Base-by-base conservation (phyloP, 2,329 filamentous ascomycete species). In the Pseudogymnoascus sp. region DNA sequence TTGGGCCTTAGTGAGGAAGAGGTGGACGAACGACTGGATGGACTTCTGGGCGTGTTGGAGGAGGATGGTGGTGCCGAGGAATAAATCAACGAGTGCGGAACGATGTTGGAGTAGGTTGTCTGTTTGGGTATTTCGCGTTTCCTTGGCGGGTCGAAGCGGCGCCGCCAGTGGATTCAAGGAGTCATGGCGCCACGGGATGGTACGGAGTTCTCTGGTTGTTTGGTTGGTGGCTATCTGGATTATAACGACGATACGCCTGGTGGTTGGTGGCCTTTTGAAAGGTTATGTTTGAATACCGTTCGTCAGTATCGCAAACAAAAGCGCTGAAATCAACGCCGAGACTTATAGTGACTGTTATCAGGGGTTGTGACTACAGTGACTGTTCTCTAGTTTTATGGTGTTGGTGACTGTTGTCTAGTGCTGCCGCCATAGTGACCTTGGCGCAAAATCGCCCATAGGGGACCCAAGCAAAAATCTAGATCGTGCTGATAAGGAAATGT, bases 1-100 rank as follows among this genome's bases (percentile, higher is more conserved):
- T 76, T 91, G 28, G 86, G 86, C 25, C 79, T 85, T 14, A 79
- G 83, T 66, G 86, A 89, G 62, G 85, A 89, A 65, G 86, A 83
- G 65, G 79, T 91, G 35, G 88, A 91, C 70, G 77, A 79, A 47
- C 85, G 84, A 68, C 73, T 86, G 58, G 81, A 84, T 69, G 81
- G 78, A 62, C 74, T 85, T 64, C 83, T 85, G 67, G 77, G 80
- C 54, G 82, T 85, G 77, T 84, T 85, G 79, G 81, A 85, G 70
- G 82, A 85, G 68, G 81, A 85, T 67, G 30, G 37, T 34, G 57
- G 47, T 30, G 47, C 47, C 8, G 47, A 54, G 47, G 47, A 34
- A 18, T 54, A 32, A 28, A 32, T 28, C 32, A 32, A 32, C 3
- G 47, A 6, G 41, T 4, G 2, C n/a, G n/a, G 28, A 18, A 30